Evolutionary conservation across 352 stramenopile species (phyloP).

Genomic region (Elongisporangium undulatum): DNA sequence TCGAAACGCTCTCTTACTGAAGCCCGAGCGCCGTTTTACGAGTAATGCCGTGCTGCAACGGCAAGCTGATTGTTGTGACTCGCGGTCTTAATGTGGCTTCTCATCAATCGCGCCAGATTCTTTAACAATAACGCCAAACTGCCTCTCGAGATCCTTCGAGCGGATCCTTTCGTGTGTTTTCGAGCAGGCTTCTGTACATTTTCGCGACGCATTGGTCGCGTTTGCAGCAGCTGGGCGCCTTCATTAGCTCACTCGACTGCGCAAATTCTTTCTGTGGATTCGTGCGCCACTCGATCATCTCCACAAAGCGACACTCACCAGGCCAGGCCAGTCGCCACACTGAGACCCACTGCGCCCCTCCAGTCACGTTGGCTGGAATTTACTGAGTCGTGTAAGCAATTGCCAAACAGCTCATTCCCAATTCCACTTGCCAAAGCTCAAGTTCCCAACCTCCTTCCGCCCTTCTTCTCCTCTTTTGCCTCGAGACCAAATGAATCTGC

Average conservation of each 20-base stretch:
- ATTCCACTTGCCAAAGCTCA: background rate
- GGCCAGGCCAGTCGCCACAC: no score
- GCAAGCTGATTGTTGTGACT: no score
- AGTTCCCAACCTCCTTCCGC: background rate
- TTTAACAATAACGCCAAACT: background rate
- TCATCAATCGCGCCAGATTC: background rate
- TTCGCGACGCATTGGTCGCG: background rate
- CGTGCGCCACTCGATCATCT: background rate
- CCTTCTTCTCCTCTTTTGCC: background rate
- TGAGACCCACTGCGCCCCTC: background rate
- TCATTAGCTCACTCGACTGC: background rate
- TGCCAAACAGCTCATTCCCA: background rate
- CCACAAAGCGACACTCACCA: background rate
- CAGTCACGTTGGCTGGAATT: background rate
- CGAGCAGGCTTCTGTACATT: background rate
- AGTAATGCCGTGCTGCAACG: background rate
- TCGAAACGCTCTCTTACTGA: no score
- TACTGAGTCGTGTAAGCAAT: background rate
- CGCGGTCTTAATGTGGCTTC: background rate
- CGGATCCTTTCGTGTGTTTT: background rate
- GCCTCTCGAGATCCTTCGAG: background rate
- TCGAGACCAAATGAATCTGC: background rate
- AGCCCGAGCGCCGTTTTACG: background rate
- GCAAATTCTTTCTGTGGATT: background rate
- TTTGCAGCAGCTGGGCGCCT: background rate